Evolutionary conservation across 2,329 filamentous ascomycete species (phyloP), one percentile per base, ranked within the genome.

Genomic region (Clonostachys sp.): DNA sequence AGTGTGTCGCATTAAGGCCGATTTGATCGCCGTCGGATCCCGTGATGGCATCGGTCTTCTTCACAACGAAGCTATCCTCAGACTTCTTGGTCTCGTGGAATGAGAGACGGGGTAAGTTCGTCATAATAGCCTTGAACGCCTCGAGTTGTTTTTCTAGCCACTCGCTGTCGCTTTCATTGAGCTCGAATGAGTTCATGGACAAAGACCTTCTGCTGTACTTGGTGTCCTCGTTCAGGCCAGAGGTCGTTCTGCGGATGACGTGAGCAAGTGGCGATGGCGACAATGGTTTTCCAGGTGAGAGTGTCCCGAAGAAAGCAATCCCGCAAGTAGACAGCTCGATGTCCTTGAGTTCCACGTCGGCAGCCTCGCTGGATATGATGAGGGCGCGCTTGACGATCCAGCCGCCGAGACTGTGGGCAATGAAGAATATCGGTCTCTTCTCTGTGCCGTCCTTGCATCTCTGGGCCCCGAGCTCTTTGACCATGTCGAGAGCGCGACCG

Each of bases 351-450:
- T 48, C 43, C 12, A 51, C 41, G 41, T 52, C 51, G 17, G 50
- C 48, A n/a, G 57, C 54, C 49, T 60, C 57, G 44, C 52, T 56
- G n/a, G 57, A 57, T 33, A 57, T 56, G 46, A 60, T 55, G 20
- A 60, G 53, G 8, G 53, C 53, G n/a, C 55, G 54, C 51, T 60
- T 59, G 49, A 61, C 58, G 35, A 61, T 56, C 57, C 58, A 58
- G 5, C 57, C 57, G 14, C 58, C 58, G 16, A 60, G 49, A 39
- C 56, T 56, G 36, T 60, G 59, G 12, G 57, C 57, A 14, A 60
- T 54, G 49, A 61, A 59, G 49, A 58, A 58, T 10, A 60, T 51
- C 1, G 57, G 57, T n/a, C 57, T 53, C 5, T 45, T 45, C 34
- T 34, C 46, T 12, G 55, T 52, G 38, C 48, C 53, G 34, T 57